Base-by-base conservation (phyloP, 129 eudicot genomes). In the Centaurea solstitialis region DNA sequence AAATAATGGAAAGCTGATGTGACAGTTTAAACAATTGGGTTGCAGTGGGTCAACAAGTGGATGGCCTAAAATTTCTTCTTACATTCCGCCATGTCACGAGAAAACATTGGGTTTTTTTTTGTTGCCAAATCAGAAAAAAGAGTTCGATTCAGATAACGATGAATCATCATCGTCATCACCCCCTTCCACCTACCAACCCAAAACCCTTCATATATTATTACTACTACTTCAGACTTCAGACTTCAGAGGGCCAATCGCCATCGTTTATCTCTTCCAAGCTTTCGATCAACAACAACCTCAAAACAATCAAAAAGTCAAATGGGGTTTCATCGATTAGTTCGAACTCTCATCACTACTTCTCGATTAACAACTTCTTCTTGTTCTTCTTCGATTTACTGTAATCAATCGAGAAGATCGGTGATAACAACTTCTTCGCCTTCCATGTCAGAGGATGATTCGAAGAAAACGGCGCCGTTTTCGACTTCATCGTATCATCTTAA, bases 401-500 rank as follows among this genome's bases (percentile, higher is more conserved):
- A 81, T 67, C 85, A 81, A 41, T 45, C 75, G 84, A 30, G 69
- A 20, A 43, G 79, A 81, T 81, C 80, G 50, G 15, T 80, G 21
- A 74, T n/a, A 18, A 45, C 85, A 18, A 45, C 85, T 74, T 15
- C 74, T 28, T 76, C 85, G 1, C 21, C 73, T 66, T 80, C 6
- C 62, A 15, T 80, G 37, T 75, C 74, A 59, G 72, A 33, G 59
- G 50, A 45, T 61, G 8, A n/a, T n/a, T n/a, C n/a, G n/a, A n/a
- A 5, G 13, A 57, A 72, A 61, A 40, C 82, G 43, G 7, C 70
- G 5, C 72, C 80, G 45, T 79, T 70, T 69, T 82, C 86, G 0
- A 75, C 88, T 11, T 68, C 92, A 20, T 86, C 94, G 78, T 93
- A 91, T 87, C 91, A 91, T 43, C 38, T 96, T 1, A 75, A 67